Evolutionary conservation across 495 filamentous ascomycete genomes (phyloP).

Genomic region (Penicillium angulare): DNA sequence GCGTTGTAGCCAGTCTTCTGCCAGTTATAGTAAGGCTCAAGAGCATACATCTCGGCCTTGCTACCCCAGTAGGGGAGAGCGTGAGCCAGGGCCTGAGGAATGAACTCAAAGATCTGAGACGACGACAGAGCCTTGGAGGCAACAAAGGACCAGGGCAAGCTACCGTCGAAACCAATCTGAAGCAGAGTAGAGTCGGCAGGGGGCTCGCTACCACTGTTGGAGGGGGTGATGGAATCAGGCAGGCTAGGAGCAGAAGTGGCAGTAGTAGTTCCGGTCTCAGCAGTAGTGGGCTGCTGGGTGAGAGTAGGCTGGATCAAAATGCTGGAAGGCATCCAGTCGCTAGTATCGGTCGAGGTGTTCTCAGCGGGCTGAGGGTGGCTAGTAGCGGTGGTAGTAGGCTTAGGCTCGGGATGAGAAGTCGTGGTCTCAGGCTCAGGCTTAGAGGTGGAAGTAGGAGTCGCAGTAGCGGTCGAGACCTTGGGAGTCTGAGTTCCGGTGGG

Average conservation of each 20-base stretch:
- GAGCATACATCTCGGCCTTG: slow-evolving; percentile 63
- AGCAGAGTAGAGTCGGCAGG: slow-evolving; percentile 68
- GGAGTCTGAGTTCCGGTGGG: slow-evolving; percentile 7
- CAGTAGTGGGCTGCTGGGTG: no score
- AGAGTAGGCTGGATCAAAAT: slow-evolving; percentile 25
- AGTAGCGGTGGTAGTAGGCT: slow-evolving; percentile 4
- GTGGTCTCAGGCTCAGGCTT: slow-evolving; percentile 13
- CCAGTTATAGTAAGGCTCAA: slow-evolving; percentile 77
- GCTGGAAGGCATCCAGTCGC: slow-evolving; percentile 29
- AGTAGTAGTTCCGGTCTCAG: slow-evolving; percentile 29
- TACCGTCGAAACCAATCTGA: slow-evolving; percentile 79
- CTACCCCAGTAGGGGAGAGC: slow-evolving; percentile 52
- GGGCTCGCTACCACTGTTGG: slow-evolving; percentile 43
- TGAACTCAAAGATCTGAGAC: slow-evolving; percentile 80
- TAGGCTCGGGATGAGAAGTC: slow-evolving; percentile 21
- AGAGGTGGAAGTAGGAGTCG: slow-evolving; percentile 20
- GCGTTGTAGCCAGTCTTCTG: slow-evolving; percentile 72
- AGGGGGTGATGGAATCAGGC: slow-evolving; percentile 74
- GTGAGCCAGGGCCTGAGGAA: slow-evolving; percentile 72
- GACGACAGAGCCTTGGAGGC: slow-evolving; percentile 65
- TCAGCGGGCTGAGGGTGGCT: slow-evolving; percentile 15
- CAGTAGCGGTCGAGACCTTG: slow-evolving; percentile 3
- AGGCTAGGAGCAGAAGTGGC: slow-evolving; percentile 46
- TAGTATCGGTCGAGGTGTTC: background rate
- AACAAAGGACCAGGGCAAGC: slow-evolving; percentile 82